Percentiles rank a stretch among this genome's conserved stretches.
Conservation (phyloP, 2,329 filamentous ascomycete species). For the Colletotrichum sp. region DNA sequence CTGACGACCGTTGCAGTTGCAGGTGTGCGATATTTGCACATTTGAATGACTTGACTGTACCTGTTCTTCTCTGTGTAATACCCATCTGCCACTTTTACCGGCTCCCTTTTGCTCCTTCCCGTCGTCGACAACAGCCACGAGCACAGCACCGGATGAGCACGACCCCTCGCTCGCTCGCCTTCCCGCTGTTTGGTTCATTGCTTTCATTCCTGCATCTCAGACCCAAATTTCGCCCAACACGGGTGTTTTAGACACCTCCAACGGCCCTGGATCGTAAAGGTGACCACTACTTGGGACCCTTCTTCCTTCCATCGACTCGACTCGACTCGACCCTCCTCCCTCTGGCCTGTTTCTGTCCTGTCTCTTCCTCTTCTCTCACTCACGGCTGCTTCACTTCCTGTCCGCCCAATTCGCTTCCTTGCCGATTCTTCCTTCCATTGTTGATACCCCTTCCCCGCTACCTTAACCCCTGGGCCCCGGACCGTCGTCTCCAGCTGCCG, state of each 20-base stretch:
- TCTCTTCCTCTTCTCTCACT: not conserved
- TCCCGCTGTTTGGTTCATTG: not conserved
- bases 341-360: not conserved
- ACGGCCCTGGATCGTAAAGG: not conserved
- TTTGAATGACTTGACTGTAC: not conserved
- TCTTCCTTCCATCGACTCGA: not conserved
- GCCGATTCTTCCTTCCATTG: conserved; percentile 11
- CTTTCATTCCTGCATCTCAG: not conserved
- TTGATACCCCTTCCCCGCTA: conserved; percentile 12
- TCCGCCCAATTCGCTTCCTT: not conserved
- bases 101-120: not conserved
- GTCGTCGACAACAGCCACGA: not conserved
- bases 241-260: not conserved
- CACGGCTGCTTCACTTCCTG: not conserved
- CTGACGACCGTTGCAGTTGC: not conserved
- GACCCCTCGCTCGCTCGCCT: not conserved
- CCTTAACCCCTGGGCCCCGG: not conserved
- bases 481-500: not conserved
- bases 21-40: not conserved
- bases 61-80: not conserved
- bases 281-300: not conserved
- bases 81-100: not conserved
- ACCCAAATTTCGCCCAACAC: not conserved
- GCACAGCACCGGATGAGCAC: not conserved
- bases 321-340: not conserved